Evolutionary conservation across 176 grass and related monocot genomes (phyloP), one percentile per base, ranked within the genome.

Genomic region (Oryza officinalis): DNA sequence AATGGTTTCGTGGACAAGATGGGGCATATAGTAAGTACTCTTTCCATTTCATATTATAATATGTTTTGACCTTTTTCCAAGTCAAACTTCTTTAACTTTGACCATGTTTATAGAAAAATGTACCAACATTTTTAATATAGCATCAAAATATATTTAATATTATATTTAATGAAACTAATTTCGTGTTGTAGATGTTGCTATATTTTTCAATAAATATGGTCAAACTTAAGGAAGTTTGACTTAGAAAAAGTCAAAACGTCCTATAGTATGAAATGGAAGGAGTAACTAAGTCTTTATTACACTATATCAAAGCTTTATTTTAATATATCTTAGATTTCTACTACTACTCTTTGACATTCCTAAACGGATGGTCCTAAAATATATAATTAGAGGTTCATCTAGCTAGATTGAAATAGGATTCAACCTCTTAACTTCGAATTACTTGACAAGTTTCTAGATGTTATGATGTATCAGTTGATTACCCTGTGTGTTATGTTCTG

Each of bases 1-100:
- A 92, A 78, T 98, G 96, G 96, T 88, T 95, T 80, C 93, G 54
- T 45, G 89, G 91, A 73, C 96, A 95, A 90, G 96, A 98, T 78
- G 93, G 91, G 41, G 88, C 92, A 65, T 98, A 98, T 85, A 95
- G 96, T 98, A 90, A 95, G 88, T 35, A 1, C 28, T 30, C 28
- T 2, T 30, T 30, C 28, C 28, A 30, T 30, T 30, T 30, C 28
- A 30, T 30, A 30, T 30, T 30, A 30, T 30, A 2, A 30, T 30
- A 30, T 2, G 28, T 30, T 30, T 30, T 30, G 28, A 30, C 28
- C 2, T 30, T 30, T 30, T 30, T 30, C 28, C 28, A 30, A 30
- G 28, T 30, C 28, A 30, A 30, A 30, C 28, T 30, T 30, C 28
- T 30, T 30, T 30, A 1, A 30, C 28, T 30, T 30, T 30, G 28